Base-by-base conservation (phyloP, 2,329 filamentous ascomycete species). In the Talaromyces sp. region DNA sequence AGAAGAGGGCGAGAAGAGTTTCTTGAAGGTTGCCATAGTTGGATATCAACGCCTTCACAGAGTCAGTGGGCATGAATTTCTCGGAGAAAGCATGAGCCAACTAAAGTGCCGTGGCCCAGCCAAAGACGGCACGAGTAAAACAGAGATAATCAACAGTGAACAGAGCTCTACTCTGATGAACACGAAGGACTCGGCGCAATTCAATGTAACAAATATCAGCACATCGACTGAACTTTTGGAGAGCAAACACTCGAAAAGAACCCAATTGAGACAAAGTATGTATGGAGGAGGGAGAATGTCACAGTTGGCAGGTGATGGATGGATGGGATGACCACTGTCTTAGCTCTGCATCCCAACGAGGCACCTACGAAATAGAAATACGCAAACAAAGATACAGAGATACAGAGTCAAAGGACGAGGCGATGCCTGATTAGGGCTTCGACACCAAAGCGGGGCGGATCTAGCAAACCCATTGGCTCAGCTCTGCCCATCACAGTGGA, bases 1-100 rank as follows among this genome's bases (percentile, higher is more conserved):
- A n/a, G 62, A 59, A 35, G 62, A 19, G 13, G 62, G 54, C 22
- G 41, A 57, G 49, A 78, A 78, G n/a, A 78, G 66, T 52, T 72
- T 75, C 67, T 70, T 76, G 39, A 78, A 66, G 35, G 67, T 72
- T 49, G 74, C 75, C 76, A 78, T 78, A 10, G 56, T 71, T 41
- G 24, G 11, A n/a, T 27, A n/a, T 54, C 14, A 22, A 33, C 45
- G 24, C 41, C 24, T 50, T 37, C 43, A 37, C 31, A 60, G 16
- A 35, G 11, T 45, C 57, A 60, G 57, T 60, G 16, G 16, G 47
- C 47, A 41, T 27, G 13, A 31, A 31, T 50, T 39, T 50, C 33
- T 24, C 57, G 27, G 31, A 33, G 13, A 16, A 59, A 39, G 56
- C 56, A 43, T 59, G 56, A 45, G 47, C 43, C 31, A 47, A 47